Evolutionary conservation across 2,329 filamentous ascomycete genomes (phyloP).

Genomic region (Zasmidium angulare): DNA sequence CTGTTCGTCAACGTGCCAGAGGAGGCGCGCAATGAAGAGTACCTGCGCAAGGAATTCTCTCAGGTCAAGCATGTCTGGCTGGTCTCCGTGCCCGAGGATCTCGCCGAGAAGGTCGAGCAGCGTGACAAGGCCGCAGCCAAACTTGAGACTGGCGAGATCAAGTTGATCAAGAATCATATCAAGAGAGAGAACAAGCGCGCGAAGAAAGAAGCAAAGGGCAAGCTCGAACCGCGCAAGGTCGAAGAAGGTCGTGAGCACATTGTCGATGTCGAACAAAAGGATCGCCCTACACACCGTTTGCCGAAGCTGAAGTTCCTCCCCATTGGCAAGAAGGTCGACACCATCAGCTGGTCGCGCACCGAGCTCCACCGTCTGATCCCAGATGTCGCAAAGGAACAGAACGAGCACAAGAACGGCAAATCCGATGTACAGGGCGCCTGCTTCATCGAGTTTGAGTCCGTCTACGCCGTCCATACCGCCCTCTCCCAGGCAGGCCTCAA

Average conservation of each 20-base stretch:
- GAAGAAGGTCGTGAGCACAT: conserved; percentile 34
- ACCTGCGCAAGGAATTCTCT: conserved; percentile 39
- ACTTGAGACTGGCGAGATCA: conserved; percentile 46
- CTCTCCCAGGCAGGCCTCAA: conserved; percentile 53
- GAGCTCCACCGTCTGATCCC: conserved; percentile 73
- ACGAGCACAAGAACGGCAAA: conserved; percentile 64
- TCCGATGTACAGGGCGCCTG: conserved; percentile 69
- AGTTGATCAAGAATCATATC: conserved; percentile 38
- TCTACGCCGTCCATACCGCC: conserved; percentile 78
- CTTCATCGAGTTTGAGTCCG: conserved; percentile 83
- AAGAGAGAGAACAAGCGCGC: conserved; percentile 28
- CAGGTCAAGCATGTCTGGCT: conserved; percentile 47
- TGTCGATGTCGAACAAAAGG: conserved; percentile 54
- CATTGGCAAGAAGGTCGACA: conserved; percentile 81
- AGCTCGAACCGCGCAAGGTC: conserved; percentile 2
- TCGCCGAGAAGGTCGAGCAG: conserved; percentile 44
- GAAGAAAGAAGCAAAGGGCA: conserved; percentile 19
- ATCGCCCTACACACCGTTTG: conserved; percentile 71
- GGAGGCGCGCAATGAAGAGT: conserved; percentile 38
- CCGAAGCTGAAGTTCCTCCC: conserved; percentile 53
- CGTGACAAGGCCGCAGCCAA: conserved; percentile 44
- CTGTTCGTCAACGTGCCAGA: conserved; percentile 48
- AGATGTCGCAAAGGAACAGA: conserved; percentile 67
- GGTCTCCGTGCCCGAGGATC: conserved; percentile 44
- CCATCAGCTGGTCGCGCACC: conserved; percentile 79